A percentile compares a stretch with the other conserved stretches of the same genome.
phyloP scores from a whole-genome alignment of 345 rosid genomes.

The Geranium rotundifolium region DNA sequence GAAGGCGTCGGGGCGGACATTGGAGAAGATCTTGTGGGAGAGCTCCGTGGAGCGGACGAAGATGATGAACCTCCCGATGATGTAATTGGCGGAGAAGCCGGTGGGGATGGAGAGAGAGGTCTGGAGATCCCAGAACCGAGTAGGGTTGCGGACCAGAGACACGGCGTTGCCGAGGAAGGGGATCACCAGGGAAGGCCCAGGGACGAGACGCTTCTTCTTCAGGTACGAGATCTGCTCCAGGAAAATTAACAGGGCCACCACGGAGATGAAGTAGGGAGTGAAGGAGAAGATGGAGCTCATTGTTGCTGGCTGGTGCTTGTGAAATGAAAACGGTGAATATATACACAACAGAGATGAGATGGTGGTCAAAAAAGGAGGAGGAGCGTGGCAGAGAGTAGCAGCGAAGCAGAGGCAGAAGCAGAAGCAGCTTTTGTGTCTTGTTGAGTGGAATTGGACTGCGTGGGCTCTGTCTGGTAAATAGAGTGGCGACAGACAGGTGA shows the following conservation, averaged over 20 bases:
- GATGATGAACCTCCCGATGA: slow-evolving; percentile 56
- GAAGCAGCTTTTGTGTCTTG: no score
- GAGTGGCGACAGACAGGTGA: no score
- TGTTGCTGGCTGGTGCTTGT: no score
- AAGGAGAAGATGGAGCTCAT: background rate
- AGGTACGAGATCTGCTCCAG: background rate
- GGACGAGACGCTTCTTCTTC: background rate
- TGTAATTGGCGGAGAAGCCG: slow-evolving; percentile 61
- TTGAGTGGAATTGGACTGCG: no score
- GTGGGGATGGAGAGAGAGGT: slow-evolving; percentile 20
- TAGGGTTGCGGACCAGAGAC: slow-evolving; percentile 39
- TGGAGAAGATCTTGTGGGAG: slow-evolving; percentile 57
- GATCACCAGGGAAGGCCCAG: background rate
- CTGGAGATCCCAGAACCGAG: slow-evolving; percentile 66
- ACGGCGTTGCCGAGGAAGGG: slow-evolving; percentile 36
- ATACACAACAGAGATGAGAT: no score
- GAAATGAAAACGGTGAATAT: no score
- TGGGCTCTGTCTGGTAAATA: no score
- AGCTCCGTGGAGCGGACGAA: slow-evolving; percentile 54
- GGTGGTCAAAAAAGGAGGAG: no score
- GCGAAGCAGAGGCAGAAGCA: no score
- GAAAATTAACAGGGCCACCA: background rate
- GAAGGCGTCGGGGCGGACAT: slow-evolving; percentile 79
- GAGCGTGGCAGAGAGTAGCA: no score
- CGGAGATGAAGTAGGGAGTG: background rate